These are phyloP conservation scores for Sisymbrium altissimum DNA, from an alignment of 345 rosid species.

Conservation along the genomic window DNA sequence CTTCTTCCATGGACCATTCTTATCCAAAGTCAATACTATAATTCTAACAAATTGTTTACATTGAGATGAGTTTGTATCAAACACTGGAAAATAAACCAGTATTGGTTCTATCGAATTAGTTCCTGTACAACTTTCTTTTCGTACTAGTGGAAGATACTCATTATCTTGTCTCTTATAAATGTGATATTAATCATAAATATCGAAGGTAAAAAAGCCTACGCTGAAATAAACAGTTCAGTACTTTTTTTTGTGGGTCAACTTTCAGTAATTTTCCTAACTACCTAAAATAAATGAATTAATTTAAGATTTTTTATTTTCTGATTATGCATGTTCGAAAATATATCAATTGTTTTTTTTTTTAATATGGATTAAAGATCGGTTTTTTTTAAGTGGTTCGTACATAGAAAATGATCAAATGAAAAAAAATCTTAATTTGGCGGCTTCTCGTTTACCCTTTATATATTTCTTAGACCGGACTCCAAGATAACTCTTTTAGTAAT, in stretches of 20 bases:
- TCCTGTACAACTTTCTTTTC: not conserved
- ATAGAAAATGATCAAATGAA: not conserved
- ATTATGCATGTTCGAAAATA: no score
- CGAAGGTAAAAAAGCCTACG: not conserved
- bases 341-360: no score
- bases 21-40: no score
- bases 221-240: no score
- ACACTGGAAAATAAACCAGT: not conserved
- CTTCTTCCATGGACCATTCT: not conserved
- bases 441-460: not conserved
- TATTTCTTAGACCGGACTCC: slow-evolving; percentile 4
- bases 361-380: not conserved
- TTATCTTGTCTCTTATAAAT: not conserved
- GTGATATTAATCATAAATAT: not conserved
- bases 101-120: no score
- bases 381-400: not conserved
- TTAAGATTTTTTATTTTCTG: no score
- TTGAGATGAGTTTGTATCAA: not conserved
- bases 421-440: not conserved
- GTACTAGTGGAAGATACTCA: not conserved
- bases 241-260: no score
- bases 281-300: no score
- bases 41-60: no score
- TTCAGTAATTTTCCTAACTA: no score
- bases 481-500: slow-evolving; percentile 16